Base-by-base conservation (phyloP, 2,329 filamentous ascomycete species). In the Pseudogymnoascus pannorum region DNA sequence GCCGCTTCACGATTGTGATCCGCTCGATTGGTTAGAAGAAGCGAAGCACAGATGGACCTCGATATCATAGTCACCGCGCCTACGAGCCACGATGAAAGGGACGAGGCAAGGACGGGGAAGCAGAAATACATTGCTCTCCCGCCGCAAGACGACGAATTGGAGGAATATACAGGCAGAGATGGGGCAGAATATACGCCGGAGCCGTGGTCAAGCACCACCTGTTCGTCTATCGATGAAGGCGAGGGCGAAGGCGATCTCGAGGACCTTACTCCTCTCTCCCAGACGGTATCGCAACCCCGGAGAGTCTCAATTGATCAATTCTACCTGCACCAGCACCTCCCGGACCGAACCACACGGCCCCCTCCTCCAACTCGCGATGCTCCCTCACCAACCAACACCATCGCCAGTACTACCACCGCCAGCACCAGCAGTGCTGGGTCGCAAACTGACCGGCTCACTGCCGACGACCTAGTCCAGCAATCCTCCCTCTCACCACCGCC, bases 51-150 rank as follows among this genome's bases (percentile, higher is more conserved):
- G 14, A 51, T 51, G 44, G 44, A 51, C 22, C 44, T 51, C 44
- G 44, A 51, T 51, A 51, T 51, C 44, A 51, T 51, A 51, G 44
- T 51, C 24, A 51, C 44, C 1, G 44, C 44, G 44, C 44, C 44
- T 16, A 5, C 12, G 44, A 51, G 44, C 44, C 44, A 51, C 8
- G 44, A 51, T 51, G 44, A 29, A 51, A 9, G 44, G 44, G 44
- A 51, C 44, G 44, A 51, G 22, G 22, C 44, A 26, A 51, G 44
- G 5, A 51, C 22, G 12, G 29, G 22, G 22, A 51, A 29, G 7
- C 44, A 51, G 14, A 51, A 29, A 29, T 51, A 51, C 44, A 51
- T 51, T 51, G 44, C 22, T 29, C 24, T 51, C 44, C 16, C 44
- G 44, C 44, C 44, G 22, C 44, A 51, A 16, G 44, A 51, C 7